phyloP scores from a whole-genome alignment of 1,139 yeast species.

The Geotrichum fermentans region DNA sequence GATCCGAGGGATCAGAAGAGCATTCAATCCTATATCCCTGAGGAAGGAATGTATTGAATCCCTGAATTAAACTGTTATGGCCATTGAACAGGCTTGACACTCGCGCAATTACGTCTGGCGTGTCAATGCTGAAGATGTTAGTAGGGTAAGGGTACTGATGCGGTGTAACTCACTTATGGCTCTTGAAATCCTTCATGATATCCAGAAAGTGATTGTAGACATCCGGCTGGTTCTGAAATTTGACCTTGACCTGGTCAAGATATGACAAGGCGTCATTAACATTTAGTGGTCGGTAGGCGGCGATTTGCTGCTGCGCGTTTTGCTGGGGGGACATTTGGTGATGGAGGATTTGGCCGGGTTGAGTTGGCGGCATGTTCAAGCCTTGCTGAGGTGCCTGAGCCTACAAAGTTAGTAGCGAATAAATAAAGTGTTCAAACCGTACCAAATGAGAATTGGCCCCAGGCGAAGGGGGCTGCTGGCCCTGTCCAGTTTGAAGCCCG shows the following conservation, averaged over 20 bases:
- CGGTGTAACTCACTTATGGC: conserved; percentile 57
- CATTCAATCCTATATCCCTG: conserved; percentile 97
- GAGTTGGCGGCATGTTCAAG: conserved; percentile 10
- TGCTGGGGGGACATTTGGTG: conserved; percentile 17
- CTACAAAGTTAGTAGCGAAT: conserved; percentile 7
- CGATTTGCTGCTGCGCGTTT: conserved; percentile 30
- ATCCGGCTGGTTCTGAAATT: conserved; percentile 87
- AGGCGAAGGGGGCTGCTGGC: conserved; percentile 27
- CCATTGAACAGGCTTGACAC: conserved; percentile 89
- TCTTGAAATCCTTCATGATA: conserved; percentile 96
- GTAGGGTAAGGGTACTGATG: conserved; percentile 1
- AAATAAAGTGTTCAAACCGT: not conserved
- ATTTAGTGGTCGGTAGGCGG: conserved; percentile 73
- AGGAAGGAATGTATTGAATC: conserved; percentile 94
- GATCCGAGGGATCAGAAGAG: conserved; percentile 82
- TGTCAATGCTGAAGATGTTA: conserved; percentile 58
- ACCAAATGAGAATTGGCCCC: conserved; percentile 11
- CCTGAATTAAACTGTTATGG: conserved; percentile 88
- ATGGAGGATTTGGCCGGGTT: conserved; percentile 4
- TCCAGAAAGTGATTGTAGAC: conserved; percentile 94
- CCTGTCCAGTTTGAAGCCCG: conserved; percentile 26
- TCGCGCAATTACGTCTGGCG: conserved; percentile 96
- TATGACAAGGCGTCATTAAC: conserved; percentile 95
- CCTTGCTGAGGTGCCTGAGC: conserved; percentile 15
- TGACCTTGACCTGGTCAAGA: conserved; percentile 90